Evolutionary conservation across 768 basidiomycete species (phyloP).

Genomic region (Strobilomyces dryophilus): DNA sequence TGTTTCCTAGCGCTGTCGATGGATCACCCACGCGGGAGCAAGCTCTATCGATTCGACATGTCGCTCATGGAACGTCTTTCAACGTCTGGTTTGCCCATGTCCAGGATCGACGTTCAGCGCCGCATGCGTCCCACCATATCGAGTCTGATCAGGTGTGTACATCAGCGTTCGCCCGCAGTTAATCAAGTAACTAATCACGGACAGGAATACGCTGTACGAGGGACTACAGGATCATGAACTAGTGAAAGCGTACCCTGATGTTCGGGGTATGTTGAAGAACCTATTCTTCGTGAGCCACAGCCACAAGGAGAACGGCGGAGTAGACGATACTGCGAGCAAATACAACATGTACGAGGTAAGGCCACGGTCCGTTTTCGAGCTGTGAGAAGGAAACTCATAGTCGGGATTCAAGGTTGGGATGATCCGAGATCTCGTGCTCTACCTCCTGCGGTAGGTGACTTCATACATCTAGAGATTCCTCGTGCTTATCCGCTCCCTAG

Average conservation of each 20-base stretch:
- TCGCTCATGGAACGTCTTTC: slow-evolving; percentile 76
- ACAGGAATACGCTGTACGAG: slow-evolving; percentile 58
- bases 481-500: slow-evolving; percentile 18
- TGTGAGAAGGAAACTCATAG: slow-evolving; percentile 2
- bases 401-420: slow-evolving; percentile 33
- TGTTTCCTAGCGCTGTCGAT: slow-evolving; percentile 53
- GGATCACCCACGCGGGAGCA: slow-evolving; percentile 54
- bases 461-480: neutral
- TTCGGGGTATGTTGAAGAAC: slow-evolving; percentile 60
- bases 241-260: slow-evolving; percentile 47
- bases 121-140: slow-evolving; percentile 74
- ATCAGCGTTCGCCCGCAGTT: neutral
- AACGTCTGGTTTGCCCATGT: slow-evolving; percentile 55
- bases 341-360: slow-evolving; percentile 72
- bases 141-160: slow-evolving; percentile 34
- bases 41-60: slow-evolving; percentile 63
- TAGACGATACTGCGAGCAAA: slow-evolving; percentile 62
- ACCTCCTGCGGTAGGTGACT: slow-evolving; percentile 39
- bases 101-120: slow-evolving; percentile 65
- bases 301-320: slow-evolving; percentile 55
- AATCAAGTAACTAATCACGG: neutral
- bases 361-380: slow-evolving; percentile 15
- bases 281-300: slow-evolving; percentile 66
- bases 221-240: slow-evolving; percentile 52
- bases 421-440: slow-evolving; percentile 51